A percentile compares a stretch with the other conserved stretches of the same genome.
These are phyloP conservation scores for Sonneratia caseolaris DNA, from an alignment of 345 rosid genomes.

Conservation along the genomic window DNA sequence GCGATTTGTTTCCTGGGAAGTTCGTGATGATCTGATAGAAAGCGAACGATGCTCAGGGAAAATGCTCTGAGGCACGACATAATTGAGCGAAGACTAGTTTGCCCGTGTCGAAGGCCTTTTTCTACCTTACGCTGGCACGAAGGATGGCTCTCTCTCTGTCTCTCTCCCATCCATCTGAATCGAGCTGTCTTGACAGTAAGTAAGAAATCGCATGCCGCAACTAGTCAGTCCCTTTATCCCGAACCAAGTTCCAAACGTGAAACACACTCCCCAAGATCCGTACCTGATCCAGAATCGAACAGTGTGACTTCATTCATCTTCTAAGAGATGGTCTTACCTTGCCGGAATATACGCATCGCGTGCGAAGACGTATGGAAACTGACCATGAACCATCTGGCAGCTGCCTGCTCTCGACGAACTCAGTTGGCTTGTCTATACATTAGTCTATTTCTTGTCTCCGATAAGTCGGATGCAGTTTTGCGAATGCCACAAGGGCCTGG, in stretches of 20 bases:
- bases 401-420: conserved; percentile 43
- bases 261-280: conserved; percentile 80
- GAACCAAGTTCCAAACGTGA: conserved; percentile 73
- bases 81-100: too few species aligned
- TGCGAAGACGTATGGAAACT: background rate
- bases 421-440: conserved; percentile 33
- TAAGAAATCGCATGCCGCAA: conserved; percentile 44
- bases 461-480: conserved; percentile 20
- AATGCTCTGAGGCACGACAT: too few species aligned
- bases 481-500: conserved; percentile 41
- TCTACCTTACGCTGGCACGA: conserved; percentile 46
- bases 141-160: conserved; percentile 44
- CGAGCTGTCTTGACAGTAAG: conserved; percentile 37
- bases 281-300: conserved; percentile 27
- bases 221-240: conserved; percentile 55
- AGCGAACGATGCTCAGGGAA: too few species aligned
- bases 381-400: conserved; percentile 65
- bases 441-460: conserved; percentile 27
- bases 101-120: background rate
- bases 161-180: conserved; percentile 49
- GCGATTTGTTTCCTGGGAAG: conserved; percentile 35
- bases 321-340: background rate
- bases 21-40: conserved; percentile 10
- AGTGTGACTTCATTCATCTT: background rate
- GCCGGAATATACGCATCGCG: background rate